These are phyloP conservation scores for Penicillium hordei DNA, from an alignment of 2,329 filamentous ascomycete species.

Conservation along the genomic window DNA sequence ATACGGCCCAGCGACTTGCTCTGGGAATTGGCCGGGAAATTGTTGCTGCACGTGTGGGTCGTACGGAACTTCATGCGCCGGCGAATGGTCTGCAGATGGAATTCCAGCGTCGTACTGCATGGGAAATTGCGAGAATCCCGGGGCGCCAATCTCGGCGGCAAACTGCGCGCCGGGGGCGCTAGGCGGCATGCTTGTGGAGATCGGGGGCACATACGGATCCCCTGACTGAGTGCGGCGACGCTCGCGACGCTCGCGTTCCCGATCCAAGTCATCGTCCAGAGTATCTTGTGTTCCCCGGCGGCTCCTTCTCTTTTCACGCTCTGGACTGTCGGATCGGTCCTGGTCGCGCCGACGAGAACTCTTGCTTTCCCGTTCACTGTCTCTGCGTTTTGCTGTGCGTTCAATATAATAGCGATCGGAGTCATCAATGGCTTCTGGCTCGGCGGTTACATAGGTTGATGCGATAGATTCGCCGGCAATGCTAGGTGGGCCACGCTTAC, in stretches of 20 bases:
- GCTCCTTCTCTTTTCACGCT: constrained; percentile 26
- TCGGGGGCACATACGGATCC: constrained; percentile 26
- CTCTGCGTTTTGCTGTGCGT: constrained; percentile 28
- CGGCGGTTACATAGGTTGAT: constrained; percentile 43
- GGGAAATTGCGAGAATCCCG: constrained; percentile 37
- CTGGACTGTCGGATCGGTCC: constrained; percentile 31
- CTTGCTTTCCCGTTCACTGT: constrained; percentile 29
- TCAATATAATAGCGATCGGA: constrained; percentile 33
- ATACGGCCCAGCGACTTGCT: constrained; percentile 47
- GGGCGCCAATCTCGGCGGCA: constrained; percentile 30
- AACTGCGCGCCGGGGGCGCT: constrained; percentile 31
- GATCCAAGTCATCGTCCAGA: constrained; percentile 22
- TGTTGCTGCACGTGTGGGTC: constrained; percentile 56
- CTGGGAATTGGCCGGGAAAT: constrained; percentile 59
- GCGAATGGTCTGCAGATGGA: constrained; percentile 17
- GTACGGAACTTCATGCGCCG: constrained; percentile 31
- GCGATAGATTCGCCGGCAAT: constrained; percentile 33
- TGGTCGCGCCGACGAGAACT: constrained; percentile 26
- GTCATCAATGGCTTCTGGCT: constrained; percentile 31
- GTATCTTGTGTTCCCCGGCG: constrained; percentile 20
- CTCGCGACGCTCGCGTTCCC: constrained; percentile 26
- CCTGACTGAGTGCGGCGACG: constrained; percentile 33
- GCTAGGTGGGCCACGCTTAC: constrained; percentile 30
- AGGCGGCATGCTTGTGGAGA: constrained; percentile 23
- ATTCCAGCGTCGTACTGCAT: constrained; percentile 32